Percentiles rank a stretch among this genome's conserved stretches.
Evolutionary conservation across 148 eudicot genomes (phyloP).

Genomic region (Spergularia marina): DNA sequence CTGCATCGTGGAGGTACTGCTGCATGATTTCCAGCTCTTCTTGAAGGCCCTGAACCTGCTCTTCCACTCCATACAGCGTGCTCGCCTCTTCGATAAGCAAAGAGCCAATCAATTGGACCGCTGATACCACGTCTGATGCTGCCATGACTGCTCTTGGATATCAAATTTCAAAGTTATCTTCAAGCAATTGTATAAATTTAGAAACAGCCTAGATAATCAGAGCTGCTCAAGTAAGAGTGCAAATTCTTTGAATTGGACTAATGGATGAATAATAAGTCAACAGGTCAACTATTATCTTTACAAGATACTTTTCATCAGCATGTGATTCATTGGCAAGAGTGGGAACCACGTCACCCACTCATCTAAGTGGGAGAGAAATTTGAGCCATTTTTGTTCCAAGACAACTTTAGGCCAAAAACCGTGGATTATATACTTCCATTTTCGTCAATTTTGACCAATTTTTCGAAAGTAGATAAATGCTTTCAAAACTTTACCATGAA

Average conservation of each 20-base stretch:
- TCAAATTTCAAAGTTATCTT: not conserved
- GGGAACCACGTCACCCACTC: too few species aligned
- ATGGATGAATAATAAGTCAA: conserved; percentile 2
- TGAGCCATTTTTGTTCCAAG: too few species aligned
- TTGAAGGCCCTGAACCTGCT: conserved; percentile 16
- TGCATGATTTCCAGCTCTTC: conserved; percentile 20
- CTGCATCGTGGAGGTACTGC: conserved; percentile 28
- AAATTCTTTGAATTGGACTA: not conserved
- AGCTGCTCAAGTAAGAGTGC: not conserved
- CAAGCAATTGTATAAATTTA: not conserved
- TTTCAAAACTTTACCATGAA: too few species aligned
- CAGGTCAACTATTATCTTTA: not conserved
- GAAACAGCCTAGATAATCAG: too few species aligned
- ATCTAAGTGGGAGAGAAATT: too few species aligned
- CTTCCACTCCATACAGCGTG: conserved; percentile 3
- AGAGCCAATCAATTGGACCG: conserved; percentile 14
- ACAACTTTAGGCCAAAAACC: too few species aligned
- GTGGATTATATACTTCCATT: too few species aligned
- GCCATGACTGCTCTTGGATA: not conserved
- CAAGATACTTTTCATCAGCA: too few species aligned
- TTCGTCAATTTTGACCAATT: too few species aligned
- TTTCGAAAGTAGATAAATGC: too few species aligned
- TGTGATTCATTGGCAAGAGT: too few species aligned
- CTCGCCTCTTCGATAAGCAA: conserved; percentile 19
- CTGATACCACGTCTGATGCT: conserved; percentile 16